Base-by-base conservation (phyloP, 176 grass and related monocot genomes). In the Oryza rufipogon region DNA sequence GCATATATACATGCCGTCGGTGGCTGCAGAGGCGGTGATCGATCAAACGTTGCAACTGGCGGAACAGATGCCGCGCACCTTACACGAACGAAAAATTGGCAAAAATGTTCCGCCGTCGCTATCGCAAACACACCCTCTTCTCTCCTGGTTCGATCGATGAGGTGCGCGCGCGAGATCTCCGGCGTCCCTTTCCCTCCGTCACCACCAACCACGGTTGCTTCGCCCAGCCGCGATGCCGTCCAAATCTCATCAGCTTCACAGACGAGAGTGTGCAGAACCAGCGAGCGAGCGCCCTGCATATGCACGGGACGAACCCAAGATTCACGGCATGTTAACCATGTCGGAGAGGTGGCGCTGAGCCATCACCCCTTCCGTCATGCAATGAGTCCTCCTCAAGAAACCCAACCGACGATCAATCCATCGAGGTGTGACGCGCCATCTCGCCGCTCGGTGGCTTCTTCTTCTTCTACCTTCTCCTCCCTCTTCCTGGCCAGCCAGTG, bases 181-280 rank as follows among this genome's bases (percentile, higher is more conserved):
- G 16, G 71, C 84, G 90, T 94, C 90, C 19, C 81, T 92, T 88
- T 94, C 92, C 64, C 25, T n/a, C 20, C 63, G 23, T 20, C n/a
- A 7, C 79, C 79, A 92, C 92, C 95, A 88, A 95, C 92, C 92
- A 73, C 80, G 77, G 84, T 98, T 95, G 95, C 92, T 98, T 63
- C 20, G 58, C 58, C 58, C 58, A 9, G 2, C 58, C 58, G 58
- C 58, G 58, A 63, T 63, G 58, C 58, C 58, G 20, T 23, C 58
- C 54, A 52, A 58, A 9, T n/a, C n/a, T 20, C 54, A 9, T 20
- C 54, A 58, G 54, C 16, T n/a, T 63, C 58, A 44, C 58, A 63
- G 9, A n/a, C n/a, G n/a, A n/a, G n/a, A n/a, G n/a, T n/a, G n/a
- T n/a, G n/a, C n/a, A n/a, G n/a, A n/a, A n/a, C n/a, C n/a, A n/a